Evolutionary conservation across 192 early-diverging fungal genomes (phyloP), one percentile per base, ranked within the genome.

Genomic region (Coemansia sp.): DNA sequence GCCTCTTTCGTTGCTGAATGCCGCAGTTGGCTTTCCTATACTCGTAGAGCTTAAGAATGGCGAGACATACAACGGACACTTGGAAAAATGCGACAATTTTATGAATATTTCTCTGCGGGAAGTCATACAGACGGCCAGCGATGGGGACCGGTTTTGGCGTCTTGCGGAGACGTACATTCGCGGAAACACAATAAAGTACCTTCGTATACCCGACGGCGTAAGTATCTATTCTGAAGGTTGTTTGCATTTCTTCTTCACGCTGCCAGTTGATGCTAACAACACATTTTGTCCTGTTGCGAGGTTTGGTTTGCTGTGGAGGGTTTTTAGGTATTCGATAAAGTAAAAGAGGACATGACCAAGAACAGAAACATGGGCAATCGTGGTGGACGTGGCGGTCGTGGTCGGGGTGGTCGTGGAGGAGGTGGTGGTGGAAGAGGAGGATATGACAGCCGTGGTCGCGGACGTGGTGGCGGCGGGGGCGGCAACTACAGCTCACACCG

Each of bases 1-100:
- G 44, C 96, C 96, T 22, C 85, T 98, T 63, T 91, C 92, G 57
- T 83, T 98, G 56, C 83, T 98, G 41, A 93, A 93, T 64, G 90
- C 92, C 40, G 92, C 93, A 9, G 84, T 88, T 67, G 91, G 90
- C 23, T 90, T 90, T 67, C 91, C 92, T 41, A 92, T 95, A 79
- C 83, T 95, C 56, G 94, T 98, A n/a, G 96, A 98, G 69, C 74
- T 98, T 54, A 98, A 98, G 71, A 94, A 90, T 74, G 96, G 95
- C 69, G 95, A 98, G 74, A 95, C 97, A 27, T 98, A 95, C 77
- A 97, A 96, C 70, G 97, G 97, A 11, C 94, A 96, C 82, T 87
- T 98, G 79, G 92, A 93, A 56, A 92, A 88, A 67, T 97, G 94
- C 82, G 92, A 97, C 74, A 93, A 93, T 65, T 97, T 92, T 86